Base-by-base conservation (phyloP, 108 stramenopile species). In the Seminavis robusta region DNA sequence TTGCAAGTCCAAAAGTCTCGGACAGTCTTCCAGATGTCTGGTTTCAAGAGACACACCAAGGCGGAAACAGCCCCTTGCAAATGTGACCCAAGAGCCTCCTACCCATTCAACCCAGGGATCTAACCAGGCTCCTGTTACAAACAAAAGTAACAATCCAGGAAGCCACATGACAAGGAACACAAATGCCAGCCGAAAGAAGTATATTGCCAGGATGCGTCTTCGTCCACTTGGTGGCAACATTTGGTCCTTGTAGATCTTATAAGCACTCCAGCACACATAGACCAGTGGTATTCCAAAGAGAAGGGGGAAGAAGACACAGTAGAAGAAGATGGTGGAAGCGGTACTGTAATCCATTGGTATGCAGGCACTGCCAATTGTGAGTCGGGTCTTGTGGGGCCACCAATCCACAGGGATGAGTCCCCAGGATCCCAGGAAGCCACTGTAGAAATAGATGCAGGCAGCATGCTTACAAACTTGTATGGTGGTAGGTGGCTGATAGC, bases 61-160 rank as follows among this genome's bases (percentile, higher is more conserved):
- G 29, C 61, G 9, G 51, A 31, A 11, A 40, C 61, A 4, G 40
- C 36, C 15, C 61, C 61, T n/a, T 62, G 61, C 2, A 34, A 20
- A 24, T 59, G 58, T 0, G 58, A 47, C n/a, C 46, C 46, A 59
- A 11, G 33, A 21, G 3, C 55, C 55, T 1, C 39, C 40, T 1
- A 27, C 10, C 19, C 41, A 56, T 13, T 29, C 33, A n/a, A 27
- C 39, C 55, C 39, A 56, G 28, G 55, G 4, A 27, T 25, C 3
- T 10, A 47, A 25, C 38, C 47, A 26, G 13, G 20, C 1, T 33
- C 20, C 6, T 50, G 61, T 1, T 52, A 0, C 61, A 62, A 50
- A 62, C 40, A 28, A 48, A 60, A 5, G 48, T 47, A 11, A 38
- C 3, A 4, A 60, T 32, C 11, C n/a, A n/a, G n/a, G n/a, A n/a